Base-by-base conservation (phyloP, 768 basidiomycete species). In the Myochromella boudieri region DNA sequence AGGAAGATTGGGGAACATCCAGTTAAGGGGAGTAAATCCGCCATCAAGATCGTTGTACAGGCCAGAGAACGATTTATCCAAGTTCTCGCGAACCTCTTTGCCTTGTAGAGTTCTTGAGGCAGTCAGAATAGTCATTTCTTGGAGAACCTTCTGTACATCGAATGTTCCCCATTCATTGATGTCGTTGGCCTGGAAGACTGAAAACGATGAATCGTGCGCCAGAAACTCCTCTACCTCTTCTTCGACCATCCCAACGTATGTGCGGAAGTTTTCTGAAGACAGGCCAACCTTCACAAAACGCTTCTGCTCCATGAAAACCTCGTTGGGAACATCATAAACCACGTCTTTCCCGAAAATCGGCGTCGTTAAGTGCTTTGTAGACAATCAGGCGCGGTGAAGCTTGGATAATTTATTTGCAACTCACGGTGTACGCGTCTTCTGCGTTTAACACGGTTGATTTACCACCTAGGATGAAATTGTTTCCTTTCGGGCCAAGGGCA, bases 281-380 rank as follows among this genome's bases (percentile, higher is more conserved):
- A 99, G 81, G 18, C 97, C 95, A 51, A 93, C 84, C 71, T 99
- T 99, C 67, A 98, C 87, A 61, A 97, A 97, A 63, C 87, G 89
- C 77, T 99, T 99, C 66, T 99, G 97, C 60, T 99, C 94, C 95
- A 99, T 98, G 67, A 99, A 85, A 36, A 89, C 70, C 37, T 95
- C 90, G 65, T 98, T 98, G 25, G 97, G 95, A 41, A 91, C 84
- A 58, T 98, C 97, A 64, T 98, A 99, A 9, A 97, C 95, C 37
- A 99, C 97, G 37, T 91, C 95, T 61, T 92, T 93, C 36, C 97
- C 97, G 60, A 99, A 99, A 10, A 98, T 85, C 3, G 95, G 95
- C 0, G 88, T 95, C 0, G 94, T 95, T 36, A 95, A 69, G 61
- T 90, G 87, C 93, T 95, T 55, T 11, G 21, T 25, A 6, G 36